phyloP scores from a whole-genome alignment of 2,329 filamentous ascomycete genomes.

The Ceratocystis papillata region DNA sequence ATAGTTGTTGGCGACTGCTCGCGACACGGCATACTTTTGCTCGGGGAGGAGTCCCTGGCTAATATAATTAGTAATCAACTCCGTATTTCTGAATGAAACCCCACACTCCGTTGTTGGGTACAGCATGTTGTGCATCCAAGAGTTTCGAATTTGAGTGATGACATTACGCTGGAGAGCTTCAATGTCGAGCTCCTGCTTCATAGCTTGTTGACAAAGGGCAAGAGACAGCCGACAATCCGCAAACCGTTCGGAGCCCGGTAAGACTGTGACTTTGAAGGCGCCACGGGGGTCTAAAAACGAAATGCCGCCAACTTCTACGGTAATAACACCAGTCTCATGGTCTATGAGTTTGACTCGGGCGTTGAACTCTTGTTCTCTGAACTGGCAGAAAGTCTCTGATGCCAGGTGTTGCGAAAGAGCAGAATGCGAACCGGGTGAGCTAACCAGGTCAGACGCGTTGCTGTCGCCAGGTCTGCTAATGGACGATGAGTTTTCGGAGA shows the following conservation, averaged over 20 bases:
- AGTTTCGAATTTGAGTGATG: not conserved
- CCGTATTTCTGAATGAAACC: not conserved
- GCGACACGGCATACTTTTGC: not conserved
- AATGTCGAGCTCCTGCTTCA: not conserved
- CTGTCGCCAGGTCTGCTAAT: not conserved
- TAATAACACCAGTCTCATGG: not conserved
- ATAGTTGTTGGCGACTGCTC: not conserved
- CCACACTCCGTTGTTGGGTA: not conserved
- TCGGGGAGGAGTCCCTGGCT: not conserved
- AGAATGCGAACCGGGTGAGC: not conserved
- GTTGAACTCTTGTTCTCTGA: not conserved
- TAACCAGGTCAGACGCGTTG: not conserved
- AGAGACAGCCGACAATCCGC: not conserved
- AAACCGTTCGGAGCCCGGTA: not conserved
- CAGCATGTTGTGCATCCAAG: slow-evolving; percentile 11
- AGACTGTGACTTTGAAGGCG: not conserved
- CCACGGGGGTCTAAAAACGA: not conserved
- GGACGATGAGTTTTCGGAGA: not conserved
- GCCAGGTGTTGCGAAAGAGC: not conserved
- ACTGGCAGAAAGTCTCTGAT: not conserved
- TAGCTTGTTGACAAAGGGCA: not conserved
- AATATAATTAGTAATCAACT: not conserved
- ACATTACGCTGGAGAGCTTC: not conserved
- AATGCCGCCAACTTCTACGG: not conserved
- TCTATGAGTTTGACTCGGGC: not conserved